Base-by-base conservation (phyloP, 2,329 filamentous ascomycete species). In the Grosmannia huntii region DNA sequence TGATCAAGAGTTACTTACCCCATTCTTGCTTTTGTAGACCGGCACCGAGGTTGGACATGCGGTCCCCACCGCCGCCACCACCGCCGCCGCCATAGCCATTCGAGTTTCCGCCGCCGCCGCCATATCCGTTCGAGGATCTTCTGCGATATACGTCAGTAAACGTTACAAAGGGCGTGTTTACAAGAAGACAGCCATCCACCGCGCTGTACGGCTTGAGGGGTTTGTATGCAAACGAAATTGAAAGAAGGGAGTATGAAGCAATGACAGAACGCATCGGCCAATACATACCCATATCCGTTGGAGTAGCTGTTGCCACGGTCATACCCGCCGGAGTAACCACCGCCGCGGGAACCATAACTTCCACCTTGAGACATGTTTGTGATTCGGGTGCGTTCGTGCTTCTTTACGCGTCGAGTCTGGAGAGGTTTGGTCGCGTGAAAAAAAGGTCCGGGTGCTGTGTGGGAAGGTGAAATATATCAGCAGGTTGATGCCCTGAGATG, bases 1-100 rank as follows among this genome's bases (percentile, higher is more conserved):
- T 11, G 27, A 49, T 28, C 19, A 54, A n/a, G 28, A 28, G 21
- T 33, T 12, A 80, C 87, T 72, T 76, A 92, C 89, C 89, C 88
- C 89, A 99, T 63, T 84, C 79, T 70, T 96, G 94, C 68, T 86
- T 84, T 77, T 95, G 92, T 65, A 99, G 78, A 66, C 86, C 85
- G 63, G 90, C 81, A 67, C 94, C 94, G 62, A 99, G 88, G 72
- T 87, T 86, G 66, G 85, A 87, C 94, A 99, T 99, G 67, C 89
- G 85, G 75, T 99, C 94, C 72, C 92, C 91, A 64, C 90, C 89
- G 64, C 81, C 68, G 49, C 68, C 68, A 46, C 69, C 70, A 62
- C 66, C 67, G 54, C 63, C 66, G 31, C 80, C 74, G 62, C 68
- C 68, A 53, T 69, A 68, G 56, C 68, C 68, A 60, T 70, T 66